Percentiles rank a stretch among this genome's conserved stretches.
Conservation (phyloP, 345 rosid species). For the Turnera subulata region DNA sequence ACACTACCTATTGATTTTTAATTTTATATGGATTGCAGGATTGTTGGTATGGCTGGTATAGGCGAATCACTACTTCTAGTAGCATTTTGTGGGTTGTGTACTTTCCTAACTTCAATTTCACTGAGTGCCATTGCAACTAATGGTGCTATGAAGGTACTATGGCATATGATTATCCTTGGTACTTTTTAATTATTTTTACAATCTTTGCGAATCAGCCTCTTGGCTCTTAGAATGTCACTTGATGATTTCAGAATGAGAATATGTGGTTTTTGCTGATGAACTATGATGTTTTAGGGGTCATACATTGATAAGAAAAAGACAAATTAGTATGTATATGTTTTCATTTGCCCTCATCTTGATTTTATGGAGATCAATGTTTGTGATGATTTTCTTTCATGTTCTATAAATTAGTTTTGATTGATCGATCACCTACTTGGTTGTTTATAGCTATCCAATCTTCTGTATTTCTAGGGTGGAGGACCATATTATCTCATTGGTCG, state of each 20-base stretch:
- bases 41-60: constrained; percentile 98
- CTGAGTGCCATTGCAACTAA: constrained; percentile 99
- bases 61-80: constrained; percentile 77
- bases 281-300: too few species aligned
- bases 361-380: too few species aligned
- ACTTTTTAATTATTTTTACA: neutral
- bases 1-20: neutral
- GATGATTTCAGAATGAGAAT: neutral
- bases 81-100: constrained; percentile 84
- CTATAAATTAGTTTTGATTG: too few species aligned
- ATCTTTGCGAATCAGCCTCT: neutral
- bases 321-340: too few species aligned
- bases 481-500: constrained; percentile 99
- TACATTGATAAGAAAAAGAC: too few species aligned
- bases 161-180: neutral
- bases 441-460: constrained; percentile 11
- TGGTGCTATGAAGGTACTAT: constrained; percentile 97
- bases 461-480: constrained; percentile 76
- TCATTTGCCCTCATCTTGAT: too few species aligned
- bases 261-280: neutral
- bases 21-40: constrained; percentile 47
- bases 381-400: too few species aligned
- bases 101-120: constrained; percentile 88
- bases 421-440: neutral
- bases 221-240: neutral